phyloP scores from a whole-genome alignment of 352 stramenopile genomes.

The Ophiocytium majus region DNA sequence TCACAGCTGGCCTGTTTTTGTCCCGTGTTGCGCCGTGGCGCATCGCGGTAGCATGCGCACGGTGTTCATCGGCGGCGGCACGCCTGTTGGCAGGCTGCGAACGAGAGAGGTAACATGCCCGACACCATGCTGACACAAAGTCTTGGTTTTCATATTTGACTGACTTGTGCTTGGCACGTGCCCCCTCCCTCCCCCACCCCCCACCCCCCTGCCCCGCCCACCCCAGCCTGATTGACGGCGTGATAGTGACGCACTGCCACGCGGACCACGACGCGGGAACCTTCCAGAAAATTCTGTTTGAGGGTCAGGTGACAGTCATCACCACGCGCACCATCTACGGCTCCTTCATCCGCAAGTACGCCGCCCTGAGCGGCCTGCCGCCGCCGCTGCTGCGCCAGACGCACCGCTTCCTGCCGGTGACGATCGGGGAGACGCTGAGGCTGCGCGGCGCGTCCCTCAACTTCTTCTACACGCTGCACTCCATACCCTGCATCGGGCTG shows the following conservation, averaged over 20 bases:
- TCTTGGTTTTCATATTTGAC: no score
- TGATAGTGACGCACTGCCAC: slow-evolving; percentile 93
- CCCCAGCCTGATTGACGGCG: slow-evolving; percentile 85
- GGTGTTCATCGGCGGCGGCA: no score
- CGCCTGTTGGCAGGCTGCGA: no score
- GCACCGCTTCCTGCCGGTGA: slow-evolving; percentile 80
- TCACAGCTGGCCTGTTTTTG: no score
- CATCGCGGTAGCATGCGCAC: no score
- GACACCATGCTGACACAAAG: no score
- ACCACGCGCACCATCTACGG: slow-evolving; percentile 92
- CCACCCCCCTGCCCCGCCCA: no score
- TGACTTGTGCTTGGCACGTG: no score
- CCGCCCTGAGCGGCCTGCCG: slow-evolving; percentile 83
- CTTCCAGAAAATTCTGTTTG: slow-evolving; percentile 93
- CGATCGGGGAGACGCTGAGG: slow-evolving; percentile 85
- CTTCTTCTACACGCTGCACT: slow-evolving; percentile 93
- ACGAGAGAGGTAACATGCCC: no score
- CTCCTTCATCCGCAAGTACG: slow-evolving; percentile 93
- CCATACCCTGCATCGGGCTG: slow-evolving; percentile 91
- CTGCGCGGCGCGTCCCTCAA: slow-evolving; percentile 89
- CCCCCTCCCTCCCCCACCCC: no score
- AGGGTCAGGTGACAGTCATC: slow-evolving; percentile 86
- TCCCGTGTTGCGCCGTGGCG: no score
- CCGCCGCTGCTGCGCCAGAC: slow-evolving; percentile 81
- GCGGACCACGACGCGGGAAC: slow-evolving; percentile 91